Conservation (phyloP, 202 grass and related monocot species). For the Alloteropsis angusta region DNA sequence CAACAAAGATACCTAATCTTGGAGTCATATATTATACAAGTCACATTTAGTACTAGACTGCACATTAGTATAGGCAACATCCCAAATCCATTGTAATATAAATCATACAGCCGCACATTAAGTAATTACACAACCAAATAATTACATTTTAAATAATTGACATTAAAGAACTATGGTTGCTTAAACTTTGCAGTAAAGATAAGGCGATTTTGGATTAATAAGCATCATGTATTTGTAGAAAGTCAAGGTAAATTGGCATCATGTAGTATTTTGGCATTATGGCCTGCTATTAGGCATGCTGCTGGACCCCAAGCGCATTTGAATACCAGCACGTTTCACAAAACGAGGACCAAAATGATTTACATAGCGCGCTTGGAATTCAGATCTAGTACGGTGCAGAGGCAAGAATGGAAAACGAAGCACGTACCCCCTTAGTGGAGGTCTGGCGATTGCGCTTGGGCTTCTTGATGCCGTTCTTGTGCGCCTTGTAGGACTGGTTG, state of each 20-base stretch:
- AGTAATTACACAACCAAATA: not conserved
- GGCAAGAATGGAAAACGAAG: not conserved
- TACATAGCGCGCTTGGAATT: not conserved
- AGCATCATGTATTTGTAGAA: not conserved
- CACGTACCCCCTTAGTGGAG: constrained; percentile 87
- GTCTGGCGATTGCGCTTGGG: constrained; percentile 75
- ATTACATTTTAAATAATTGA: not conserved
- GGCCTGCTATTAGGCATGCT: not conserved
- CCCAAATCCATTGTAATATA: not conserved
- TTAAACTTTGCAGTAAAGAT: not conserved
- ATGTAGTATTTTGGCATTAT: not conserved
- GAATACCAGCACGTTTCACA: not conserved
- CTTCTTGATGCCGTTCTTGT: constrained; percentile 99
- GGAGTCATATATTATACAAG: not conserved
- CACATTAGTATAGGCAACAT: not conserved
- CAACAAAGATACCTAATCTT: not conserved
- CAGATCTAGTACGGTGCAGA: not conserved
- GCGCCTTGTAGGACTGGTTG: constrained; percentile 96
- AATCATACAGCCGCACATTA: not conserved
- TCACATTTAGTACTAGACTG: not conserved
- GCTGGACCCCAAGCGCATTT: not conserved
- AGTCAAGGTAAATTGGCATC: not conserved
- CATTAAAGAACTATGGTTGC: no score
- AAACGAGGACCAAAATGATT: not conserved
- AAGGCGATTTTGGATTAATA: not conserved